Conservation (phyloP, 805 yeast species). For the Starmerella floris region DNA sequence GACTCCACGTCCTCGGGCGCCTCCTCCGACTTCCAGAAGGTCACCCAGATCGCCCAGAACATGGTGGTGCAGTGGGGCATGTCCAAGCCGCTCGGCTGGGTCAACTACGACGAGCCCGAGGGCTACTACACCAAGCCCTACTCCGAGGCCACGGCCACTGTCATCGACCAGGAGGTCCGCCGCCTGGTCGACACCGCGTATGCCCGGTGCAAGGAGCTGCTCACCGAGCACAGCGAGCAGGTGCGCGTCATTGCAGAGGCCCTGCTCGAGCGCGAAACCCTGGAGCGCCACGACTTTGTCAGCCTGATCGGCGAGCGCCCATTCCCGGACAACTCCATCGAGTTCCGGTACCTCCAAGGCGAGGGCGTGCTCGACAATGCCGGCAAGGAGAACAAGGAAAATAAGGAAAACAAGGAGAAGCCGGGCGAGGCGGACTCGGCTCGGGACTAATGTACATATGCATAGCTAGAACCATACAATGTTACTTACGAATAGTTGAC, state of each 20-base stretch:
- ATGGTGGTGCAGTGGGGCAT: constrained; percentile 92
- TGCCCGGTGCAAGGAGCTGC: constrained; percentile 49
- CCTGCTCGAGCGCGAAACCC: constrained; percentile 70
- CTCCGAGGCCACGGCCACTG: constrained; percentile 70
- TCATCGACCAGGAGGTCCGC: constrained; percentile 73
- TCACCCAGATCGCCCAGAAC: constrained; percentile 79
- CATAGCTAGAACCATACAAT: no score
- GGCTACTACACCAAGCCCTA: constrained; percentile 72
- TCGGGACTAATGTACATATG: no score
- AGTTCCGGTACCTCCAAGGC: constrained; percentile 23
- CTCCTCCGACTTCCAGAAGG: constrained; percentile 90
- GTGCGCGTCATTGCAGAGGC: constrained; percentile 81
- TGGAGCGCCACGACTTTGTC: constrained; percentile 90
- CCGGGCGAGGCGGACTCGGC: not conserved
- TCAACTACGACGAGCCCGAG: constrained; percentile 55
- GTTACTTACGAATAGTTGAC: no score
- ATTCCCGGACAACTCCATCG: constrained; percentile 34
- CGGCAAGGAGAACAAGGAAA: constrained; percentile 1
- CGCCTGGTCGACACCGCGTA: constrained; percentile 67
- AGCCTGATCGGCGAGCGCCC: constrained; percentile 81
- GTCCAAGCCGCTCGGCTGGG: constrained; percentile 78
- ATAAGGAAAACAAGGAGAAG: not conserved
- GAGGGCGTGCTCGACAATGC: constrained; percentile 20
- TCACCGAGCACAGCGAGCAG: constrained; percentile 56
- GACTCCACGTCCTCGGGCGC: constrained; percentile 92